Conservation (phyloP, 495 filamentous ascomycete species). For the Annulohypoxylon maeteangense region DNA sequence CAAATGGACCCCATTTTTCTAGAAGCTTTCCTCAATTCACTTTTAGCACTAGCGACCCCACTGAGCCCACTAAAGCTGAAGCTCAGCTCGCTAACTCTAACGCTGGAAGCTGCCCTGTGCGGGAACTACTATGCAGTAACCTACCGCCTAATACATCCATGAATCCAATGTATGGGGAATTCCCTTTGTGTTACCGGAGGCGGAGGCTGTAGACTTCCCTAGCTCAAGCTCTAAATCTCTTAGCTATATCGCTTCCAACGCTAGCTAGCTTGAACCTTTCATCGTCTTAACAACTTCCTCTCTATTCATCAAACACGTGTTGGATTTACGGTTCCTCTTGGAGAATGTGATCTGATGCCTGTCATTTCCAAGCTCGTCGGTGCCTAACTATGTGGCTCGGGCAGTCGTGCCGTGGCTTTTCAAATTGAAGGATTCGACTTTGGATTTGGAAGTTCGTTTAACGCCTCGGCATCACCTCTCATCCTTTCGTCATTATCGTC, state of each 20-base stretch:
- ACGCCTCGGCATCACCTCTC: background rate
- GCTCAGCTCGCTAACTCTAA: constrained; percentile 5
- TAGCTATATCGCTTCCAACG: background rate
- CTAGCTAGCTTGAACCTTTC: background rate
- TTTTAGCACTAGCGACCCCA: background rate
- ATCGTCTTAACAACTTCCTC: background rate
- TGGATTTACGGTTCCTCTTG: background rate
- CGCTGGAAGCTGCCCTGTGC: background rate
- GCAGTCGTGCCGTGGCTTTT: background rate
- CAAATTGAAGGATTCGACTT: background rate
- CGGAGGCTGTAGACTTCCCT: background rate
- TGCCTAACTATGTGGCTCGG: background rate
- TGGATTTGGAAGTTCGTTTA: no score
- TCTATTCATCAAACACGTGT: background rate
- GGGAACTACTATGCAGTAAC: background rate
- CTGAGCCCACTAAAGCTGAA: constrained; percentile 11
- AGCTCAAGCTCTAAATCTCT: background rate
- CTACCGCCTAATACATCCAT: no score
- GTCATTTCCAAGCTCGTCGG: background rate
- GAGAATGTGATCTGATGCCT: background rate
- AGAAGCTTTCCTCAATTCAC: constrained; percentile 9
- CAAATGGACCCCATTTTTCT: constrained; percentile 6
- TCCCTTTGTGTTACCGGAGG: background rate
- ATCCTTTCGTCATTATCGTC: background rate
- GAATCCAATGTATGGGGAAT: background rate